Evolutionary conservation across 2,329 filamentous ascomycete species (phyloP).

Genomic region (Botryotinia globosa): DNA sequence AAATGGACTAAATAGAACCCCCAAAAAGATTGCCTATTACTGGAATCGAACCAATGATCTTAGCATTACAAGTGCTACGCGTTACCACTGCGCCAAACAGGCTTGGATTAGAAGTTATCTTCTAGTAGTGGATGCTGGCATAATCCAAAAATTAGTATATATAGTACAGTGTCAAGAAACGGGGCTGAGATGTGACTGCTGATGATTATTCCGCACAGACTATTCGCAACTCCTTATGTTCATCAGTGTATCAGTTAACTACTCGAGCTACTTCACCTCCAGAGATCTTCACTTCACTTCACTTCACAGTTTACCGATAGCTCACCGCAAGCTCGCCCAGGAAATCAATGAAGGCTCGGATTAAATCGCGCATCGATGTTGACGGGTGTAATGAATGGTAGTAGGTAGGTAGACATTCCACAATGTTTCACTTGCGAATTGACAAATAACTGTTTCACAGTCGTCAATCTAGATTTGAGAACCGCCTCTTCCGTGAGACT

Average conservation of each 20-base stretch:
- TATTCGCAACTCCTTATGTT: background rate
- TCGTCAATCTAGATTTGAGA: background rate
- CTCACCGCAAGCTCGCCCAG: background rate
- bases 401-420: background rate
- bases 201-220: no score
- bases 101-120: background rate
- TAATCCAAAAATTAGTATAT: background rate
- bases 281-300: background rate
- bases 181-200: background rate
- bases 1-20: background rate
- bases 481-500: background rate
- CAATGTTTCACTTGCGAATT: background rate
- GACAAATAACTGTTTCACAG: background rate
- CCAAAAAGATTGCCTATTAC: background rate
- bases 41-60: conserved; percentile 19
- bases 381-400: background rate
- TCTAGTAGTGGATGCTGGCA: conserved; percentile 9
- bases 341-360: background rate
- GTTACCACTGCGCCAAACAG: conserved; percentile 18
- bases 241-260: background rate
- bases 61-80: conserved; percentile 18
- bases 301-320: background rate
- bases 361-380: background rate
- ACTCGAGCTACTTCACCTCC: background rate
- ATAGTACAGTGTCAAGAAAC: rapidly evolving